Percentiles rank a stretch among this genome's conserved stretches.
phyloP scores from a whole-genome alignment of 2,329 filamentous ascomycete genomes.

The Alternaria sp. region DNA sequence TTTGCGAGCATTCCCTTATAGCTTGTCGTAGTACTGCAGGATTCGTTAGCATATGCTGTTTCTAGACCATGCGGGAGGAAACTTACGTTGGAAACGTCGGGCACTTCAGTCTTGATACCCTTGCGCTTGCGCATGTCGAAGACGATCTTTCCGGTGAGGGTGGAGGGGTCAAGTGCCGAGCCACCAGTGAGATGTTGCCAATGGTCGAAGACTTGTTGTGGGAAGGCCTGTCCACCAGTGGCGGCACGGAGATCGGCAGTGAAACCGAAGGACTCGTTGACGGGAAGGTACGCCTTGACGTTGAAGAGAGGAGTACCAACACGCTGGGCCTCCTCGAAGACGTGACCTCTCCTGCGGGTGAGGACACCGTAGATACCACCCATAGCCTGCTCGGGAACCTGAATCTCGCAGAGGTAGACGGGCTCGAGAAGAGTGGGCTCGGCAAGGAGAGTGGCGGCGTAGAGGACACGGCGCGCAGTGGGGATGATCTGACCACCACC shows the following conservation, averaged over 20 bases:
- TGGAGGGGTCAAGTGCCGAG: constrained; percentile 81
- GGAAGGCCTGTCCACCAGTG: constrained; percentile 98
- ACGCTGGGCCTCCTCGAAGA: constrained; percentile 98
- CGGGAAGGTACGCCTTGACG: constrained; percentile 95
- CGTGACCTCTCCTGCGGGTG: constrained; percentile 96
- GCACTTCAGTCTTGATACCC: constrained; percentile 97
- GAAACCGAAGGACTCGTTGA: constrained; percentile 99
- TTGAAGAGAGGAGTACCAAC: constrained; percentile 99
- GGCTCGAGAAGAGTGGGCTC: constrained; percentile 93
- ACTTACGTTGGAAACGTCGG: constrained; percentile 94
- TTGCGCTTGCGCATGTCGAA: constrained; percentile 96
- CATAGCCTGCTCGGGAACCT: constrained; percentile 98
- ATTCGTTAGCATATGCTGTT: constrained; percentile 47
- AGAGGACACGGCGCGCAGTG: constrained; percentile 95
- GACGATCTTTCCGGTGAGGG: constrained; percentile 84
- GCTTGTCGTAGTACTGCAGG: constrained; percentile 95
- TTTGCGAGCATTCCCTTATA: constrained; percentile 68
- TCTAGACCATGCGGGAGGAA: background rate
- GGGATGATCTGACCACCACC: constrained; percentile 99
- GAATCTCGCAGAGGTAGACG: constrained; percentile 98
- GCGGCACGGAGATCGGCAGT: constrained; percentile 92
- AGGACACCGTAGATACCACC: constrained; percentile 99
- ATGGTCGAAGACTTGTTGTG: constrained; percentile 98
- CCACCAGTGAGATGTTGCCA: constrained; percentile 97
- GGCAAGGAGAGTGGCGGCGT: constrained; percentile 88